Evolutionary conservation across 768 basidiomycete genomes (phyloP).

Genomic region (Omphalotus guepiniiformis): DNA sequence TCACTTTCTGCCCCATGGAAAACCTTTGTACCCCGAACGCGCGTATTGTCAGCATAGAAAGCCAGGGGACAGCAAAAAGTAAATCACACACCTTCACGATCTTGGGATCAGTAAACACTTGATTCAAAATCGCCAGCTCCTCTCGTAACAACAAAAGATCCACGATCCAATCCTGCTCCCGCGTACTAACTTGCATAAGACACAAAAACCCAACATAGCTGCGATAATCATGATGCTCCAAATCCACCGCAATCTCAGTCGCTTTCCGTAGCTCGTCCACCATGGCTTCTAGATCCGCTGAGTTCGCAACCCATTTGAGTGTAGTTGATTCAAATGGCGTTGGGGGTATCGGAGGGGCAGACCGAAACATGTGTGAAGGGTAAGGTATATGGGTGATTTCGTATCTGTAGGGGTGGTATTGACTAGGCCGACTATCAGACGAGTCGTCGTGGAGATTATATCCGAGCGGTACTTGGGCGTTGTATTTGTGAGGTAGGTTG

Average conservation of each 20-base stretch:
- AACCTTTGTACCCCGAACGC: constrained; percentile 45
- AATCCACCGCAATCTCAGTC: constrained; percentile 86
- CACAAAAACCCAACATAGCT: constrained; percentile 86
- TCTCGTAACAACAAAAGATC: constrained; percentile 76
- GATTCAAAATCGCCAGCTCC: constrained; percentile 70
- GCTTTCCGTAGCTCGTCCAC: constrained; percentile 58
- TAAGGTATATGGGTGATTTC: constrained; percentile 76
- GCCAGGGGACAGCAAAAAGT: background rate
- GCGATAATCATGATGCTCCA: constrained; percentile 91
- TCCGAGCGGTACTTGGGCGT: constrained; percentile 81
- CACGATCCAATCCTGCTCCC: constrained; percentile 82
- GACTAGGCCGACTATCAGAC: constrained; percentile 20
- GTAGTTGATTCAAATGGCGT: constrained; percentile 60
- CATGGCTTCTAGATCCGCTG: constrained; percentile 53
- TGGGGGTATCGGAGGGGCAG: constrained; percentile 47
- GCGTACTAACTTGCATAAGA: constrained; percentile 87
- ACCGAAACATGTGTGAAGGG: constrained; percentile 62
- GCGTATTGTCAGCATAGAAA: background rate
- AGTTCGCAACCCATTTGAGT: constrained; percentile 67
- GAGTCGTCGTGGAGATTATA: constrained; percentile 42
- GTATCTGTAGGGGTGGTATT: constrained; percentile 76
- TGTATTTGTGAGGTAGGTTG: constrained; percentile 68
- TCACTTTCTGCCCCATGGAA: constrained; percentile 95
- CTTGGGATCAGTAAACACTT: constrained; percentile 78
- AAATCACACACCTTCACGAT: constrained; percentile 69